Evolutionary conservation across 1,139 yeast species (phyloP).

Genomic region (Magnusiomyces sp.): DNA sequence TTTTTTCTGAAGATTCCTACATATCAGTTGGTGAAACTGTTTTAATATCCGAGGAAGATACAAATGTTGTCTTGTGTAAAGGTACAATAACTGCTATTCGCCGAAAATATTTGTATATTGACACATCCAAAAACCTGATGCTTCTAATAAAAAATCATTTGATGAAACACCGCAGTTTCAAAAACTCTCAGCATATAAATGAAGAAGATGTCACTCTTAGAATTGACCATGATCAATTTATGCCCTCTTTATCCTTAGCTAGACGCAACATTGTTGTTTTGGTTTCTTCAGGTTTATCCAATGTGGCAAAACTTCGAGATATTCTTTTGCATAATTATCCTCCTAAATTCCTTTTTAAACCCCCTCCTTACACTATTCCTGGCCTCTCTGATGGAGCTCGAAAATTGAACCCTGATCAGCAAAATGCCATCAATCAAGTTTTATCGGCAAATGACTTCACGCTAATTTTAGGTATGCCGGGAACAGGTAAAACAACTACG

Average conservation of each 20-base stretch:
- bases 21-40: constrained; percentile 34
- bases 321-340: not conserved
- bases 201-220: not conserved
- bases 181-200: not conserved
- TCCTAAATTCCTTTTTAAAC: constrained; percentile 8
- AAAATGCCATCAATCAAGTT: constrained; percentile 55
- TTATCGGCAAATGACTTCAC: constrained; percentile 65
- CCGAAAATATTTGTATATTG: not conserved
- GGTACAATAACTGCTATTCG: no score
- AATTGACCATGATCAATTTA: not conserved
- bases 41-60: constrained; percentile 69
- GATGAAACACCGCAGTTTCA: no score
- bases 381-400: constrained; percentile 8
- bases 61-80: constrained; percentile 41
- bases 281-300: not conserved
- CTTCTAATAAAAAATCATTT: no score
- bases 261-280: constrained; percentile 2
- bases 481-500: constrained; percentile 95
- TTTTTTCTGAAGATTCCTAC: constrained; percentile 19
- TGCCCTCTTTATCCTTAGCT: not conserved
- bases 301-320: not conserved
- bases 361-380: not conserved
- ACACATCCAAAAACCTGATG: not conserved
- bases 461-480: constrained; percentile 92
- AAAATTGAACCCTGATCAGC: constrained; percentile 59